Conservation (phyloP, 2,329 filamentous ascomycete species). For the Colletotrichum sp. region DNA sequence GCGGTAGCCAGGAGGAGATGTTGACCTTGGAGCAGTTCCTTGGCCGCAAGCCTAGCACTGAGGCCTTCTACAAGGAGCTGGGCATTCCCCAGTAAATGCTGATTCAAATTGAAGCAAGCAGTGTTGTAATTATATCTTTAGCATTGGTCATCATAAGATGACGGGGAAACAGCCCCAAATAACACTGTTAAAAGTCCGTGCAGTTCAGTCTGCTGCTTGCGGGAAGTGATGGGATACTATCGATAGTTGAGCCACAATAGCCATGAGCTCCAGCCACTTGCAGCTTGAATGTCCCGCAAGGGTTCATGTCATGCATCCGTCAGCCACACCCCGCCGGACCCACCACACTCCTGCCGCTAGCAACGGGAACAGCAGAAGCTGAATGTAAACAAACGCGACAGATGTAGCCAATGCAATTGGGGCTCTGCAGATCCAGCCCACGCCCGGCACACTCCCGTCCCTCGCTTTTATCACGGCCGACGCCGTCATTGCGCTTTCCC, state of each 20-base stretch:
- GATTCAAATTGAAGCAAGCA: neutral
- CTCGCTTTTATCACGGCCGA: neutral
- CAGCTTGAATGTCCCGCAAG: neutral
- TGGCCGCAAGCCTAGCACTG: slow-evolving; percentile 75
- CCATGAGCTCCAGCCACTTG: neutral
- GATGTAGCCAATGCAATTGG: slow-evolving; percentile 2
- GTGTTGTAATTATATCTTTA: neutral
- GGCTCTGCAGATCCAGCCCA: neutral
- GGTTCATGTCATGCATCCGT: neutral
- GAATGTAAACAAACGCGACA: slow-evolving; percentile 26
- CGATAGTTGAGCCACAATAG: neutral
- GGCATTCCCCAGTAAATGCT: slow-evolving; percentile 43
- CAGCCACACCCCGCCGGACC: slow-evolving; percentile 20
- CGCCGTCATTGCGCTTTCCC: neutral
- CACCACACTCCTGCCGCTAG: slow-evolving; percentile 18
- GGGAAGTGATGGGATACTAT: neutral
- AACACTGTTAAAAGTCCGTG: neutral
- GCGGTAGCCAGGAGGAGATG: slow-evolving; percentile 84
- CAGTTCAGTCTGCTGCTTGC: neutral
- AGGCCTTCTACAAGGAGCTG: slow-evolving; percentile 82
- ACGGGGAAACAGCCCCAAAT: neutral
- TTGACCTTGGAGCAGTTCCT: slow-evolving; percentile 79
- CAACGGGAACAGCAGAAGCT: slow-evolving; percentile 12
- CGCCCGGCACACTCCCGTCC: neutral
- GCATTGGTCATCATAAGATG: neutral